These are phyloP conservation scores for Cadophora malorum DNA, from an alignment of 2,329 filamentous ascomycete species.

Conservation along the genomic window DNA sequence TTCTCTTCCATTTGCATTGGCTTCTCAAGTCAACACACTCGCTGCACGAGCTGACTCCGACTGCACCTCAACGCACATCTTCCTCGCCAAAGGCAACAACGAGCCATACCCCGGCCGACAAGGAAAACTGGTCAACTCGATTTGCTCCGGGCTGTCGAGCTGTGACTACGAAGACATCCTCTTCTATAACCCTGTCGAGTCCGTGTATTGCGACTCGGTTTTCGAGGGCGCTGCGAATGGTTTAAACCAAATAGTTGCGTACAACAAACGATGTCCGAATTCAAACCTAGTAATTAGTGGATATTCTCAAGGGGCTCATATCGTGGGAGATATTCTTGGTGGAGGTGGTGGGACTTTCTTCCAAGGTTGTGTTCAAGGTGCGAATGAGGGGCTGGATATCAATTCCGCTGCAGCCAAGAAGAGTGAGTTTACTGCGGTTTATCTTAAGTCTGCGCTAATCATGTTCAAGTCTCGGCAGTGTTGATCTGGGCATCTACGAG, in stretches of 20 bases:
- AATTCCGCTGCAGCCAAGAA: constrained; percentile 18
- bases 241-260: constrained; percentile 48
- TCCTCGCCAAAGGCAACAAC: constrained; percentile 43
- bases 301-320: constrained; percentile 51
- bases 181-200: constrained; percentile 37
- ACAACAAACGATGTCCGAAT: constrained; percentile 50
- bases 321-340: constrained; percentile 48
- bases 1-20: constrained; percentile 7
- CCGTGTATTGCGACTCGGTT: constrained; percentile 48
- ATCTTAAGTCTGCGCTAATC: too few relatives aligned
- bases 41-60: constrained; percentile 5
- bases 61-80: constrained; percentile 25
- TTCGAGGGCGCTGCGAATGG: constrained; percentile 48
- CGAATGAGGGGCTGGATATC: constrained; percentile 10
- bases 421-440: too few relatives aligned
- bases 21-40: constrained; percentile 14
- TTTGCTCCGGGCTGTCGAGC: constrained; percentile 42
- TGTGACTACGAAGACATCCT: constrained; percentile 47
- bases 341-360: constrained; percentile 47
- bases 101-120: constrained; percentile 48
- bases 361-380: constrained; percentile 20
- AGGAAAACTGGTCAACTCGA: constrained; percentile 43
- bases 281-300: constrained; percentile 51
- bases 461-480: constrained; percentile 20
- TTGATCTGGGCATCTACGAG: constrained; percentile 13